Evolutionary conservation across 129 eudicot species (phyloP).

Genomic region (Rutidosis leptorrhynchoides): DNA sequence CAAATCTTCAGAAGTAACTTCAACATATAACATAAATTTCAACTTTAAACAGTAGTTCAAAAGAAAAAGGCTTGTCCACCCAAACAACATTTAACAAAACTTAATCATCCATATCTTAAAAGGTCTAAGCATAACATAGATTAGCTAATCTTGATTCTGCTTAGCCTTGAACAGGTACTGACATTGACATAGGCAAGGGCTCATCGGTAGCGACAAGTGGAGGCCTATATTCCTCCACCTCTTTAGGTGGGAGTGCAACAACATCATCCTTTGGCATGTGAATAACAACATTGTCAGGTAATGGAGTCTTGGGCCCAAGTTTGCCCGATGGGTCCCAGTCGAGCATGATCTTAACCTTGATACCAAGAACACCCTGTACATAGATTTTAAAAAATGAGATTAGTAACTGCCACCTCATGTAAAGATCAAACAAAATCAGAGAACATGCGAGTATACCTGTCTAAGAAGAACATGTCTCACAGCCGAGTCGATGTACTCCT

Average conservation of each 20-base stretch:
- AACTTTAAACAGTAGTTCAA: conserved; percentile 10
- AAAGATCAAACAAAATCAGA: too few species aligned
- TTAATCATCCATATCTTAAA: too few species aligned
- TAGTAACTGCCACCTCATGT: too few species aligned
- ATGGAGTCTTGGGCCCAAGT: conserved; percentile 51
- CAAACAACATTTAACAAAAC: conserved; percentile 17
- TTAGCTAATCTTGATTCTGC: conserved; percentile 5
- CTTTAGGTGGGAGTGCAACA: conserved; percentile 21
- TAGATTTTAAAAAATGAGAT: background rate
- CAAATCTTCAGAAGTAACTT: conserved; percentile 6
- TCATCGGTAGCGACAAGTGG: conserved; percentile 20
- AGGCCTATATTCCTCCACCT: conserved; percentile 32
- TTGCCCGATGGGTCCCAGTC: conserved; percentile 62
- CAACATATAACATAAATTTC: conserved; percentile 11
- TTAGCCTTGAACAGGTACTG: conserved; percentile 6
- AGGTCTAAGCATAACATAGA: background rate
- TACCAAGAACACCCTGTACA: conserved; percentile 57
- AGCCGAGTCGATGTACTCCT: conserved; percentile 74
- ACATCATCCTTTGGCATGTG: conserved; percentile 45
- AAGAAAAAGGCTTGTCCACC: conserved; percentile 14
- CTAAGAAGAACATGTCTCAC: conserved; percentile 77
- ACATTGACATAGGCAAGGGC: conserved; percentile 10
- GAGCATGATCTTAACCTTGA: conserved; percentile 59
- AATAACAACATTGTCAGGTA: conserved; percentile 49
- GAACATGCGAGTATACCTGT: conserved; percentile 37